A percentile compares a stretch with the other conserved stretches of the same genome.
Conservation (phyloP, 345 rosid species). For the Rhodomyrtus tomentosa region DNA sequence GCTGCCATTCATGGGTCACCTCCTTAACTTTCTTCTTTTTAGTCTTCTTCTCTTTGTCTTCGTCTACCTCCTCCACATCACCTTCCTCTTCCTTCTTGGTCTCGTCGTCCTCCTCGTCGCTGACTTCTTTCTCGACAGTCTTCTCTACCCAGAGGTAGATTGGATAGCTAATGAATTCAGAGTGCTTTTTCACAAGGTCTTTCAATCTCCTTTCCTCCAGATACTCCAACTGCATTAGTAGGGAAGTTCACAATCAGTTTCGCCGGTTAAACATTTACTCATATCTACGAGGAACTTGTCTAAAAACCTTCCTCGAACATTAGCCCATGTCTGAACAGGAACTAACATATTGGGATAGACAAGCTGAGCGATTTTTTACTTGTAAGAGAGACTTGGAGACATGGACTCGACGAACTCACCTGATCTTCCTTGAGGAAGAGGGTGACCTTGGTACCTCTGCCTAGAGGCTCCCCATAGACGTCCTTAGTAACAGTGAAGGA, state of each 20-base stretch:
- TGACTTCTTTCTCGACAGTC: conserved; percentile 37
- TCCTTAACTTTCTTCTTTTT: conserved; percentile 51
- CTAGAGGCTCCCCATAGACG: conserved; percentile 34
- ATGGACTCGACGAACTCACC: conserved; percentile 5
- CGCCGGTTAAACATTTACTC: not conserved
- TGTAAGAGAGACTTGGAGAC: not conserved
- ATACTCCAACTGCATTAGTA: conserved; percentile 21
- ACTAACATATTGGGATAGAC: not conserved
- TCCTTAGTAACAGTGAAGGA: conserved; percentile 39
- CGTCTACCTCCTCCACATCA: conserved; percentile 35
- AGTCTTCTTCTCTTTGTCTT: conserved; percentile 33
- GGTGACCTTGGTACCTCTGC: conserved; percentile 42
- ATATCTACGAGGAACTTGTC: not conserved
- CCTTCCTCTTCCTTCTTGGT: conserved; percentile 36
- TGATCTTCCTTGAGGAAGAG: conserved; percentile 45
- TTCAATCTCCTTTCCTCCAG: conserved; percentile 46
- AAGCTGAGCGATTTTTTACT: not conserved
- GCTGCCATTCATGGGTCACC: conserved; percentile 40
- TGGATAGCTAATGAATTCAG: conserved; percentile 54
- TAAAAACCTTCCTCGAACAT: not conserved
- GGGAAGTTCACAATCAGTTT: not conserved
- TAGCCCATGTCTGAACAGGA: not conserved
- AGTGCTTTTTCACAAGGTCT: conserved; percentile 50
- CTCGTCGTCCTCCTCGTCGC: conserved; percentile 50
- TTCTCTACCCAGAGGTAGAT: conserved; percentile 42